Percentiles rank a stretch among this genome's conserved stretches.
Evolutionary conservation across 306 rosid species (phyloP).

Genomic region (Canavalia gladiata): DNA sequence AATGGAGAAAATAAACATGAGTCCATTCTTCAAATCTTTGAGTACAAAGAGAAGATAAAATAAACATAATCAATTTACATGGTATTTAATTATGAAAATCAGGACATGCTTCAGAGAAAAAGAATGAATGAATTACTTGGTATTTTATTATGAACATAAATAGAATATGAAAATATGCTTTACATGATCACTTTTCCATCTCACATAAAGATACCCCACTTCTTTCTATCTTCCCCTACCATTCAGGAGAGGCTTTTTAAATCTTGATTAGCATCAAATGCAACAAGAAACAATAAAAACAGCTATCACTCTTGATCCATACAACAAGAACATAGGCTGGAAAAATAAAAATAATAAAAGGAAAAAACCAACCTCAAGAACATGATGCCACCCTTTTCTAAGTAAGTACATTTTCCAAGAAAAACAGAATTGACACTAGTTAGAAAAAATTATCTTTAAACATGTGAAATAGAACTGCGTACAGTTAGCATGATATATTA

Average conservation of each 20-base stretch:
- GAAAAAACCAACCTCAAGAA: slow-evolving; percentile 78
- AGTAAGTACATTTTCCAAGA: slow-evolving; percentile 64
- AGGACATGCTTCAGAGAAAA: no score
- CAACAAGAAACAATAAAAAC: slow-evolving; percentile 15
- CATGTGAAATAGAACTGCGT: not conserved
- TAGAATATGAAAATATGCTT: no score
- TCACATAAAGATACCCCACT: no score
- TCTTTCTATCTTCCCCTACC: no score
- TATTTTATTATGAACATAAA: no score
- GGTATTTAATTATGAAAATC: no score
- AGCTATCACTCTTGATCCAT: slow-evolving; percentile 33
- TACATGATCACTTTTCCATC: no score
- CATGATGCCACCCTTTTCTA: slow-evolving; percentile 91
- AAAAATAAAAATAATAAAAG: not conserved
- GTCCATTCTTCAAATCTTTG: no score
- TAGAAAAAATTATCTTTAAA: slow-evolving; percentile 13
- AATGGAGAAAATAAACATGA: no score
- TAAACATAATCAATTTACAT: no score
- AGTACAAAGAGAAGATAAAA: no score
- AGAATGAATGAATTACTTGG: no score
- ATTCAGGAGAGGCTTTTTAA: not conserved
- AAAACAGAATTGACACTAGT: slow-evolving; percentile 36
- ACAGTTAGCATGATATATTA: not conserved
- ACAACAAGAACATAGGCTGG: not conserved
- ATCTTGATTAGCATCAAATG: slow-evolving; percentile 46